Evolutionary conservation across 2,329 filamentous ascomycete genomes (phyloP), one percentile per base, ranked within the genome.

Genomic region (Scedosporium dehoogii): DNA sequence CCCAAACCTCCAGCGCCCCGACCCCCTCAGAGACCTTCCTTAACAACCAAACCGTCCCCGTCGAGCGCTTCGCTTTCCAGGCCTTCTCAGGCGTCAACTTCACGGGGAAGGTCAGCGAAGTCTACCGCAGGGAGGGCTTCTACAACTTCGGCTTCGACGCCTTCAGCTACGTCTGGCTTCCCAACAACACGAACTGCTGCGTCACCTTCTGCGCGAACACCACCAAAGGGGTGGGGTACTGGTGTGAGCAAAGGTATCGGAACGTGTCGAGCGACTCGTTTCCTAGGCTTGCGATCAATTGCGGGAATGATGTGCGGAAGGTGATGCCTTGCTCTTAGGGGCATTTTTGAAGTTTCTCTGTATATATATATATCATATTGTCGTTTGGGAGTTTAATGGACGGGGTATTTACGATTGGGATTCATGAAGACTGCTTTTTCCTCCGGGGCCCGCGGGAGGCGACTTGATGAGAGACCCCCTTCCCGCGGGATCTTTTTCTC

Each of bases 11-110:
- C 58, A 33, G 41, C 62, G 18, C 55, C 55, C n/a, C 33, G 33
- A 57, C 63, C 16, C 21, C 62, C 4, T 38, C 59, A 14, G n/a
- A 38, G 21, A 64, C 63, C 0, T 67, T 70, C 62, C 64, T 70
- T 51, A 68, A 69, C 65, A 70, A 69, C 64, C 61, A 64, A 51
- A 70, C 67, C 12, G 61, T 44, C 6, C 66, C 67, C 0, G 33
- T 27, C 16, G 55, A 58, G 1, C 62, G 64, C 1, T 69, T 71
- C 23, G 68, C 67, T 4, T 75, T 75, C 68, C 73, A 75, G 60
- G 72, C 63, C 6, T 75, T 69, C 57, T 67, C 69, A 0, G 63
- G 64, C 6, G 1, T 53, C 2, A 65, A 70, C 48, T 73, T 68
- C 63, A 29, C 14, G 2, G 72, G 72, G 16, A 61, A 66, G 0